Evolutionary conservation across 441 rosid genomes (phyloP), one percentile per base, ranked within the genome.

Genomic region (Brassica hybrid): DNA sequence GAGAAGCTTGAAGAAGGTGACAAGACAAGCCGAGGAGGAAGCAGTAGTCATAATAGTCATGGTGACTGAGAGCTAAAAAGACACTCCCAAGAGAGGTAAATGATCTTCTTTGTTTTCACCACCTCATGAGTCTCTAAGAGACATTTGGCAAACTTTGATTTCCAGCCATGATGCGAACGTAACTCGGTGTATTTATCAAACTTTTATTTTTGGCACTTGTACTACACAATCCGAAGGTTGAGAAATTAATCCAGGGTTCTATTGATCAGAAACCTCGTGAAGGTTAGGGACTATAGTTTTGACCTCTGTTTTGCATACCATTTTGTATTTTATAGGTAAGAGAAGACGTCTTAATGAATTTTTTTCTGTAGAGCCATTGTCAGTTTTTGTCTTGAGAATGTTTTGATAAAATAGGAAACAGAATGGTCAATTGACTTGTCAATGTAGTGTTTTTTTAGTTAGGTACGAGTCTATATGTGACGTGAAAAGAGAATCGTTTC

Each of bases 41-140:
- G 43, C 8, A 38, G 43, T 36, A 38, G 25, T 2, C 17, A 69
- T 27, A 56, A 54, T 68, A 32, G 67, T 60, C 75, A 71, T 38
- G 64, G 66, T 59, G 75, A 50, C 72, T 18, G 56, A 67, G 60
- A 71, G 75, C 43, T 13, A 71, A 71, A 56, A 43, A 14, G 67
- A 71, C 43, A 41, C 4, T 60, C 67, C 59, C 59, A 60, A 60
- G 75, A 71, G 75, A 43, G 75, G 67, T 60, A 71, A 59, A 59
- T 59, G 41, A 5, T 59, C 16, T 36, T 38, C 34, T 58, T 38
- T 69, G 45, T 69, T 68, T 16, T 32, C 13, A 16, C 61, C 62
- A 32, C 11, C 48, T 11, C 43, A 56, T 69, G 61, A 32, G 60
- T 50, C 45, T 36, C 48, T 17, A 38, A 17, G 50, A 36, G 68